phyloP scores from a whole-genome alignment of 495 filamentous ascomycete species.

The Penicillium psychrofluorescens region DNA sequence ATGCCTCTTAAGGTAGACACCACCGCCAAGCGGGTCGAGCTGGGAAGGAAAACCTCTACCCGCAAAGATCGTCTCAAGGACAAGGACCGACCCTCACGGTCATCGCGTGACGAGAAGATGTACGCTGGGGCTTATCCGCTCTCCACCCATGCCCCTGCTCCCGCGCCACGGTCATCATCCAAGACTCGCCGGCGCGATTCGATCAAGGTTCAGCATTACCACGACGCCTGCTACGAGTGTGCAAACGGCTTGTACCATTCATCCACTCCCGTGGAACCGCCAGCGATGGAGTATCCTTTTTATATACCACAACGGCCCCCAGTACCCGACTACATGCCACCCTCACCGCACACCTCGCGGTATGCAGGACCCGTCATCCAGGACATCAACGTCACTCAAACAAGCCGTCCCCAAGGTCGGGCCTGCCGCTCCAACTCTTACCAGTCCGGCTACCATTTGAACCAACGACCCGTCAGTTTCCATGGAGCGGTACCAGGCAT shows the following conservation, averaged over 20 bases:
- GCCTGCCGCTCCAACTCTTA: conserved; percentile 26
- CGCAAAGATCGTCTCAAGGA: conserved; percentile 28
- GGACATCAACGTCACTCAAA: conserved; percentile 17
- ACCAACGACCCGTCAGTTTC: conserved; percentile 35
- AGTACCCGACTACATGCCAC: conserved; percentile 24
- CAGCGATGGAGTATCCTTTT: conserved; percentile 22
- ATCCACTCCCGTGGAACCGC: conserved; percentile 25
- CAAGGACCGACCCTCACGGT: conserved; percentile 21
- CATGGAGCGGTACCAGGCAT: conserved; percentile 32
- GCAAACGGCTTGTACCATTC: conserved; percentile 21
- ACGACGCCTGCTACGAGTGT: conserved; percentile 24
- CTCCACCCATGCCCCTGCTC: conserved; percentile 21
- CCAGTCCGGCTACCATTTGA: conserved; percentile 24
- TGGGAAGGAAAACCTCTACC: conserved; percentile 23
- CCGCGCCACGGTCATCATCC: conserved; percentile 26
- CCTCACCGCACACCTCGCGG: conserved; percentile 21
- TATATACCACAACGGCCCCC: conserved; percentile 19
- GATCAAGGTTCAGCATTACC: conserved; percentile 18
- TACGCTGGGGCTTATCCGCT: conserved; percentile 27
- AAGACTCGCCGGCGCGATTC: conserved; percentile 30
- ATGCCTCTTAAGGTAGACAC: conserved; percentile 34
- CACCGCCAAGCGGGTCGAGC: conserved; percentile 22
- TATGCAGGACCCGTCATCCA: conserved; percentile 16
- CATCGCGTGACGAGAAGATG: conserved; percentile 30
- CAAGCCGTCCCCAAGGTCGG: conserved; percentile 19